These are phyloP conservation scores for Paxillus involutus DNA, from an alignment of 768 basidiomycete genomes.

Conservation along the genomic window DNA sequence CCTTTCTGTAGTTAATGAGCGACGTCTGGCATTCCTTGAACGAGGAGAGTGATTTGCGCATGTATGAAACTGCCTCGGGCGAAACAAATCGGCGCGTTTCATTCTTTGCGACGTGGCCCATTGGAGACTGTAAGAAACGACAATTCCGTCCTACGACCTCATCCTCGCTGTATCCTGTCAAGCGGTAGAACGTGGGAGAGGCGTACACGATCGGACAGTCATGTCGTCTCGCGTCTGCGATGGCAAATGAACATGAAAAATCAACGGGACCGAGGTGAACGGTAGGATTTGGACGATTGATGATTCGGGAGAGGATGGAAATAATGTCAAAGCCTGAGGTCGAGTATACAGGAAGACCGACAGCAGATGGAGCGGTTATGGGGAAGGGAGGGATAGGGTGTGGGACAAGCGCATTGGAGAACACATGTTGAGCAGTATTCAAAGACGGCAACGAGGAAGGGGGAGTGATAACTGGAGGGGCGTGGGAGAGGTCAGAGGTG, in stretches of 20 bases:
- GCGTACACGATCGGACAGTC: slow-evolving; percentile 92
- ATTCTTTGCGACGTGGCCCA: slow-evolving; percentile 51
- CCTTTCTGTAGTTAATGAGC: slow-evolving; percentile 86
- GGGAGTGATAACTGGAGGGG: background rate
- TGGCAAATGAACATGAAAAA: slow-evolving; percentile 87
- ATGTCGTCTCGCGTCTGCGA: slow-evolving; percentile 78
- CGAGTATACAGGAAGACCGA: slow-evolving; percentile 72
- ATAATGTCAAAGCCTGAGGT: slow-evolving; percentile 90
- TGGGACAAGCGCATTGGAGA: slow-evolving; percentile 1
- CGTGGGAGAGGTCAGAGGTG: slow-evolving; percentile 4
- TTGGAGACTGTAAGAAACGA: slow-evolving; percentile 84
- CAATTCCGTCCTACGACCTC: slow-evolving; percentile 92
- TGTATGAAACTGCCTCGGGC: slow-evolving; percentile 59
- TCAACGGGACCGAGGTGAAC: slow-evolving; percentile 90
- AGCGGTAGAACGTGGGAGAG: slow-evolving; percentile 74
- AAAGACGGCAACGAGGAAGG: slow-evolving; percentile 4
- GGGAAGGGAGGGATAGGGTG: background rate
- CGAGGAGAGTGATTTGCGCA: slow-evolving; percentile 63
- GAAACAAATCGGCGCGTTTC: slow-evolving; percentile 60
- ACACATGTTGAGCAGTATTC: slow-evolving; percentile 1
- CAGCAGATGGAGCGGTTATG: slow-evolving; percentile 31
- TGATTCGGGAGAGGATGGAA: slow-evolving; percentile 76
- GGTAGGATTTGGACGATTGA: slow-evolving; percentile 67
- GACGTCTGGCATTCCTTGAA: slow-evolving; percentile 89
- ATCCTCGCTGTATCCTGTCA: slow-evolving; percentile 71